These are phyloP conservation scores for Sphaerostilbella broomeana DNA, from an alignment of 2,329 filamentous ascomycete genomes.

Conservation along the genomic window DNA sequence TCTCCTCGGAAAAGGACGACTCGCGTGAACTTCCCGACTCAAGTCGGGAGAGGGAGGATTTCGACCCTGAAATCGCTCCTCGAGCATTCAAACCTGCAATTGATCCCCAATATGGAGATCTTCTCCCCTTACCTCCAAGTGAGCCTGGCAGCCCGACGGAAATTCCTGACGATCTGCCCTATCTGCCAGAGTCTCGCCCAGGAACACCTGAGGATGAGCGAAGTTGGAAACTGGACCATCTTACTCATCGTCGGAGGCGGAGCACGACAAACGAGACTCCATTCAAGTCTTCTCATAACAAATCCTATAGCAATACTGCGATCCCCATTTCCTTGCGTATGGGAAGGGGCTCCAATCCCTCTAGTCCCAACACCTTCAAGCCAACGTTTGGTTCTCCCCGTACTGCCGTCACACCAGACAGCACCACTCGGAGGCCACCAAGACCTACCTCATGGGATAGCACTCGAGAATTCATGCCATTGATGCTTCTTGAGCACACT, in stretches of 20 bases:
- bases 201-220: slow-evolving; percentile 48
- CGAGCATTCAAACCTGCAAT: slow-evolving; percentile 58
- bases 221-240: slow-evolving; percentile 32
- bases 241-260: slow-evolving; percentile 41
- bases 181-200: slow-evolving; percentile 55
- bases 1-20: slow-evolving; percentile 34
- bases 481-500: slow-evolving; percentile 70
- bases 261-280: slow-evolving; percentile 41
- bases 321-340: slow-evolving; percentile 52
- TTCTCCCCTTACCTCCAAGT: slow-evolving; percentile 58
- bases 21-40: slow-evolving; percentile 19
- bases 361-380: slow-evolving; percentile 31
- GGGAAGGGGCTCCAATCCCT: slow-evolving; percentile 39
- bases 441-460: slow-evolving; percentile 57
- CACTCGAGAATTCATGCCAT: slow-evolving; percentile 66
- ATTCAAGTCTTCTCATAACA: slow-evolving; percentile 16
- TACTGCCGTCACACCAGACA: slow-evolving; percentile 24
- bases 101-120: slow-evolving; percentile 59
- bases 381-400: slow-evolving; percentile 32
- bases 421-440: slow-evolving; percentile 31
- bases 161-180: slow-evolving; percentile 37
- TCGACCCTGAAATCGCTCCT: slow-evolving; percentile 53
- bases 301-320: slow-evolving; percentile 51
- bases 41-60: slow-evolving; percentile 28
- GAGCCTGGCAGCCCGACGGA: slow-evolving; percentile 43